phyloP scores from a whole-genome alignment of 1,284 basidiomycete genomes.

The Ustilago tritici region DNA sequence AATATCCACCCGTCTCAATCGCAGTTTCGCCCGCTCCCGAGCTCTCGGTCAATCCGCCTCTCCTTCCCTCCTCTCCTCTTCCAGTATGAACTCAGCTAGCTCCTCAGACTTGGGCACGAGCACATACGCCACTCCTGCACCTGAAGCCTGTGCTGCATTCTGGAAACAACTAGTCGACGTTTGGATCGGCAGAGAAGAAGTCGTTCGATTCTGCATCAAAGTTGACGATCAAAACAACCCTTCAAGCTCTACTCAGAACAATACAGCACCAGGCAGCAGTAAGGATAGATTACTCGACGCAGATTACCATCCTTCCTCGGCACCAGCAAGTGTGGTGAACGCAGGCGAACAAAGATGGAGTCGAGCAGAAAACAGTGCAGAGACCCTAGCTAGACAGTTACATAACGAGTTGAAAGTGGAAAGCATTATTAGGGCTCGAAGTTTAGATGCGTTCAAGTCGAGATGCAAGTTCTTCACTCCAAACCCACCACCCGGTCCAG shows the following conservation, averaged over 20 bases:
- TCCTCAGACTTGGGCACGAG: conserved; percentile 54
- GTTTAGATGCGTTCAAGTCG: conserved; percentile 62
- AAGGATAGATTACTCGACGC: conserved; percentile 46
- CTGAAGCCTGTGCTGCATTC: conserved; percentile 50
- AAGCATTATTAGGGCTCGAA: conserved; percentile 57
- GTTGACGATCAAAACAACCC: conserved; percentile 33
- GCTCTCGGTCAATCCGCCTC: conserved; percentile 52
- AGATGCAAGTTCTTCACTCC: conserved; percentile 58
- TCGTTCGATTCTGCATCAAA: conserved; percentile 56
- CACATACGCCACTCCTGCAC: conserved; percentile 53
- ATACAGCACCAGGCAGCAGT: background rate
- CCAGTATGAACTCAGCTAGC: conserved; percentile 25
- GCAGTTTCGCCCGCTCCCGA: conserved; percentile 55
- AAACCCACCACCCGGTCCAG: conserved; percentile 6
- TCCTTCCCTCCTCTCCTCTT: conserved; percentile 52
- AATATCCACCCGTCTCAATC: conserved; percentile 62
- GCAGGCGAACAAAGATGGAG: conserved; percentile 16
- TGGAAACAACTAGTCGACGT: conserved; percentile 60
- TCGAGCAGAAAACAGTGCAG: conserved; percentile 25
- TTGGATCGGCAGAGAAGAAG: conserved; percentile 63
- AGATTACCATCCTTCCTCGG: conserved; percentile 25
- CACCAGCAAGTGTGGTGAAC: background rate
- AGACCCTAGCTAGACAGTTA: conserved; percentile 49
- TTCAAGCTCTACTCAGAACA: background rate
- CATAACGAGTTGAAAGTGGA: conserved; percentile 65